Percentiles rank a stretch among this genome's conserved stretches.
These are phyloP conservation scores for Plectosphaerella plurivora DNA, from an alignment of 2,329 filamentous ascomycete genomes.

Conservation along the genomic window DNA sequence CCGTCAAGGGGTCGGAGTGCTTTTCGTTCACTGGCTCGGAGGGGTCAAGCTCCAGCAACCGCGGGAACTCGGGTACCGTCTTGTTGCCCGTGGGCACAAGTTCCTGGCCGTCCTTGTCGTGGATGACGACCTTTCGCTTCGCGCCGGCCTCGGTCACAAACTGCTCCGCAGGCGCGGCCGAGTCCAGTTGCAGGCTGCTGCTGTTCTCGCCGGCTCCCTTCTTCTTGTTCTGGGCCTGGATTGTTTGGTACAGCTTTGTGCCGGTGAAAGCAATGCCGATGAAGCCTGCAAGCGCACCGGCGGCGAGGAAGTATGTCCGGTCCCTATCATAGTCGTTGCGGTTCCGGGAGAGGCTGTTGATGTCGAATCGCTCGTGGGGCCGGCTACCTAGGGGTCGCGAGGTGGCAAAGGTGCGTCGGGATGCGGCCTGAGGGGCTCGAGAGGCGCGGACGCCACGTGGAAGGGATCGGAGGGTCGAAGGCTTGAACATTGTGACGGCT, in stretches of 20 bases:
- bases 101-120: slow-evolving; percentile 66
- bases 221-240: slow-evolving; percentile 28
- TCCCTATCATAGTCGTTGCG: slow-evolving; percentile 46
- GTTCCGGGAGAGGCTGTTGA: slow-evolving; percentile 41
- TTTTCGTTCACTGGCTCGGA: slow-evolving; percentile 16
- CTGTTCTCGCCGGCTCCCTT: slow-evolving; percentile 14
- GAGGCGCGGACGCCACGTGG: slow-evolving; percentile 11
- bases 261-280: slow-evolving; percentile 47
- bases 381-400: slow-evolving; percentile 20
- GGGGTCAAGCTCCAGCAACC: slow-evolving; percentile 60
- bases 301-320: slow-evolving; percentile 46
- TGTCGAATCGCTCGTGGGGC: slow-evolving; percentile 43
- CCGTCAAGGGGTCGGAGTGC: slow-evolving; percentile 25
- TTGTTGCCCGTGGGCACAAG: slow-evolving; percentile 77
- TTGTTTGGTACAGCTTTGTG: slow-evolving; percentile 43
- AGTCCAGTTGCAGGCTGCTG: slow-evolving; percentile 28
- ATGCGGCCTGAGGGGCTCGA: slow-evolving; percentile 5
- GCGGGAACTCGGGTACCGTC: slow-evolving; percentile 75
- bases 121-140: slow-evolving; percentile 55
- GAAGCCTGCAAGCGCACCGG: slow-evolving; percentile 44
- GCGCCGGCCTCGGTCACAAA: slow-evolving; percentile 45
- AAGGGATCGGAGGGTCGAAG: slow-evolving; percentile 17
- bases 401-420: slow-evolving; percentile 29
- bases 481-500: slow-evolving; percentile 21
- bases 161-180: slow-evolving; percentile 38